phyloP scores from a whole-genome alignment of 352 stramenopile species.

The Phytopythium aichiense region DNA sequence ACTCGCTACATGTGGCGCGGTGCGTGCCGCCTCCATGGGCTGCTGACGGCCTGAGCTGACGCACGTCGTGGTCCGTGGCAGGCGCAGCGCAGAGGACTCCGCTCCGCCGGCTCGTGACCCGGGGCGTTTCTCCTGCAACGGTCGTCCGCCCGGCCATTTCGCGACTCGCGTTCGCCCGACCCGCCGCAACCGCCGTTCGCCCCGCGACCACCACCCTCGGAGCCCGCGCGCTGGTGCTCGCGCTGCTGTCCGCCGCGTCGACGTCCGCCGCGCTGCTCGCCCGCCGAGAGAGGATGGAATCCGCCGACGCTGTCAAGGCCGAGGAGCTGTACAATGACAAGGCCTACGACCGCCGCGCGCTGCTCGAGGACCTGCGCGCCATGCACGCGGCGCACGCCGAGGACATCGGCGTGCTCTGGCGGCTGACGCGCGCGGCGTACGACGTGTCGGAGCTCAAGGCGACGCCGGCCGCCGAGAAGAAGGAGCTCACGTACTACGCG shows the following conservation, averaged over 20 bases:
- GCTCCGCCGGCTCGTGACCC: slow-evolving; percentile 14
- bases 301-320: slow-evolving; percentile 51
- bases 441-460: slow-evolving; percentile 56
- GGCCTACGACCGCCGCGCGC: slow-evolving; percentile 61
- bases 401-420: slow-evolving; percentile 63
- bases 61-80: slow-evolving; percentile 3
- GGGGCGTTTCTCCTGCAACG: not conserved
- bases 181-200: not conserved
- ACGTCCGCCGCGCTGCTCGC: slow-evolving; percentile 12
- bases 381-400: slow-evolving; percentile 49
- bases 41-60: not conserved
- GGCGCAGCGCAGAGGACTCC: slow-evolving; percentile 18
- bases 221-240: slow-evolving; percentile 18
- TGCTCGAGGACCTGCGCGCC: slow-evolving; percentile 58
- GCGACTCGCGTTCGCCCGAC: not conserved
- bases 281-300: slow-evolving; percentile 44
- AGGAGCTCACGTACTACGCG: slow-evolving; percentile 68
- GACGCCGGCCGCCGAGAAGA: slow-evolving; percentile 61
- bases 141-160: not conserved
- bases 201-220: slow-evolving; percentile 2
- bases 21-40: slow-evolving; percentile 10
- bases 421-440: slow-evolving; percentile 57
- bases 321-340: slow-evolving; percentile 83
- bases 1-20: slow-evolving; percentile 23
- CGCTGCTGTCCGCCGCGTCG: slow-evolving; percentile 12